phyloP scores from a whole-genome alignment of 805 yeast genomes.

The Candida anglica region DNA sequence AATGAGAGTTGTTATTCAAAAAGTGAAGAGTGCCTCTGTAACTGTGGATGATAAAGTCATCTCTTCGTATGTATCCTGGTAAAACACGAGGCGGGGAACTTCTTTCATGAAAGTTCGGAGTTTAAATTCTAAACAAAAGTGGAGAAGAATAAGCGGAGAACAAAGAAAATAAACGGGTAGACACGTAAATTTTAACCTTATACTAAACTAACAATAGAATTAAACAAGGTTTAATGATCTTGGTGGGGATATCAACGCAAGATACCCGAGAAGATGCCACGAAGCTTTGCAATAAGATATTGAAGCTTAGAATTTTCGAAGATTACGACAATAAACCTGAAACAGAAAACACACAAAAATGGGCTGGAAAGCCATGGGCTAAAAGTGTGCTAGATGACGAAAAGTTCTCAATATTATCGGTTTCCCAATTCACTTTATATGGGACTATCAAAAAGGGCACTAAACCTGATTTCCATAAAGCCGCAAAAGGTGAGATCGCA shows the following conservation, averaged over 20 bases:
- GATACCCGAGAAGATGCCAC: slow-evolving; percentile 76
- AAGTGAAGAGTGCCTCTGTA: slow-evolving; percentile 86
- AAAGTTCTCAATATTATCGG: slow-evolving; percentile 72
- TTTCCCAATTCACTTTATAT: slow-evolving; percentile 88
- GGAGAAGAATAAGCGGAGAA: background rate
- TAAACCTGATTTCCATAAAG: slow-evolving; percentile 91
- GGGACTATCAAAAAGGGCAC: slow-evolving; percentile 87
- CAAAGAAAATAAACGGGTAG: background rate
- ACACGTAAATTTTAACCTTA: background rate
- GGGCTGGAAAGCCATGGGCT: slow-evolving; percentile 74
- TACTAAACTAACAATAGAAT: slow-evolving; percentile 31
- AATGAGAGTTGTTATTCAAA: slow-evolving; percentile 90
- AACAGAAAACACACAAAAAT: slow-evolving; percentile 26
- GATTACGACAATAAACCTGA: slow-evolving; percentile 45
- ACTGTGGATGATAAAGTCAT: slow-evolving; percentile 69
- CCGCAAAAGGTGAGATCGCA: slow-evolving; percentile 74
- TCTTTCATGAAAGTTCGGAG: background rate
- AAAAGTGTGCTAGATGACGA: slow-evolving; percentile 56
- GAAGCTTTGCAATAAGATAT: slow-evolving; percentile 63
- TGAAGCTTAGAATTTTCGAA: slow-evolving; percentile 70
- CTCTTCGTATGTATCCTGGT: slow-evolving; percentile 47
- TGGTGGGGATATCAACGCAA: slow-evolving; percentile 78
- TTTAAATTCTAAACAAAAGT: background rate
- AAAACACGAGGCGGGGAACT: too few relatives aligned
- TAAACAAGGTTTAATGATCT: slow-evolving; percentile 66